Base-by-base conservation (phyloP, 2,329 filamentous ascomycete species). In the Fusarium begoniae region DNA sequence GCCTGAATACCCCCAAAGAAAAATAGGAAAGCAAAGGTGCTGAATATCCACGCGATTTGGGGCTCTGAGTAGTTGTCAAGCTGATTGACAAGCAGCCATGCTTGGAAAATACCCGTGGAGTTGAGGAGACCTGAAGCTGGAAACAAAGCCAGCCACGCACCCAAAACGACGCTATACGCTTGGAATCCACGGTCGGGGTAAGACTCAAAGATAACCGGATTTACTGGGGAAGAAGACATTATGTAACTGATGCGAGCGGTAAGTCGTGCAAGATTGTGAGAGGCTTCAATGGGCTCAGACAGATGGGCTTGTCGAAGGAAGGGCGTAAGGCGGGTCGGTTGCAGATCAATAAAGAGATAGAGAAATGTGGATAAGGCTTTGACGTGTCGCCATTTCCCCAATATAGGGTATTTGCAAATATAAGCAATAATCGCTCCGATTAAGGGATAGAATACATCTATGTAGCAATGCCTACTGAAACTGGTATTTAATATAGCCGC, bases 191-290 rank as follows among this genome's bases (percentile, higher is more conserved):
- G 47, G 15, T 50, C 47, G 3, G 47, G 47, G 15, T 50, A 50
- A 5, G 47, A 32, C 8, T 50, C 47, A 7, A 50, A 50, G 2
- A 50, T 2, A 0, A 14, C 5, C 2, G 22, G 28, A 24, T 10
- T 32, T 24, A 1, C 28, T 0, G 28, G 1, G 8, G 47, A 14
- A 15, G 45, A 22, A 13, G 28, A 5, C 47, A 50, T 50, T n/a
- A 6, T 48, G 2, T 8, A n/a, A 7, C 4, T 0, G 14, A 8
- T 17, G 9, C 8, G 1, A 8, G 3, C 7, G 4, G 4, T 8
- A 2, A 30, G 6, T n/a, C 3, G 4, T 17, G 2, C 7, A 6
- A 30, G 6, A 22, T 17, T 18, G 10, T 50, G 7, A 6, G 22
- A n/a, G 9, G 1, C 11, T 11, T 7, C 8, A 4, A 1, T 7